Conservation (phyloP, 106 monocot genomes). For the Posidonia australis region DNA sequence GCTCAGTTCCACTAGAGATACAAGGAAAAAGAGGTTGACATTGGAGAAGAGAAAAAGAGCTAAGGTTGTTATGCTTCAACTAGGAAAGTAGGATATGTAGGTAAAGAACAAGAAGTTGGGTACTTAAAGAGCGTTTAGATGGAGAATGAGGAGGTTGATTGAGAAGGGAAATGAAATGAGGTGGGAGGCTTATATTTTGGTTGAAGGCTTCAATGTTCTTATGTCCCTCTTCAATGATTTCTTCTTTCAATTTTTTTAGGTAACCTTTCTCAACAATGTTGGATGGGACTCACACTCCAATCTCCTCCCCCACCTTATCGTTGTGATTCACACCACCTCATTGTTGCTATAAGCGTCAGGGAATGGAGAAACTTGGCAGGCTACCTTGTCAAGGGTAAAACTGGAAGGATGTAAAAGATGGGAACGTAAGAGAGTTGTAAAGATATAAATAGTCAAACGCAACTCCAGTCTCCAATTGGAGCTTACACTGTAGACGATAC, state of each 20-base stretch:
- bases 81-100: background rate
- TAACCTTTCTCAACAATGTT: conserved; percentile 4
- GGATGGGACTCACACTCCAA: no score
- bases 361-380: no score
- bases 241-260: conserved; percentile 71
- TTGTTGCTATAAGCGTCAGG: no score
- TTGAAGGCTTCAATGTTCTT: conserved; percentile 80
- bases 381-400: no score
- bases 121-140: conserved; percentile 54
- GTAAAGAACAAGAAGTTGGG: conserved; percentile 3
- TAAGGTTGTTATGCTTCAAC: background rate
- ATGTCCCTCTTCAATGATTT: conserved; percentile 53
- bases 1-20: background rate
- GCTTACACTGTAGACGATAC: no score
- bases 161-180: conserved; percentile 59
- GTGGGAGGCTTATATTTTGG: conserved; percentile 66
- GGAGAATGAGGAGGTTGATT: conserved; percentile 75
- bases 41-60: background rate
- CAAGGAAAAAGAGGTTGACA: background rate
- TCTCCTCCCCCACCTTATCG: no score
- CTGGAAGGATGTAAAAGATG: no score
- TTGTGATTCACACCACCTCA: no score
- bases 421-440: no score
- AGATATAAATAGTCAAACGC: no score
- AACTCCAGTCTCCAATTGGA: no score